Percentiles rank a stretch among this genome's conserved stretches.
These are phyloP conservation scores for Sugiyamaella qingdaonensis DNA, from an alignment of 805 yeast genomes.

Conservation along the genomic window DNA sequence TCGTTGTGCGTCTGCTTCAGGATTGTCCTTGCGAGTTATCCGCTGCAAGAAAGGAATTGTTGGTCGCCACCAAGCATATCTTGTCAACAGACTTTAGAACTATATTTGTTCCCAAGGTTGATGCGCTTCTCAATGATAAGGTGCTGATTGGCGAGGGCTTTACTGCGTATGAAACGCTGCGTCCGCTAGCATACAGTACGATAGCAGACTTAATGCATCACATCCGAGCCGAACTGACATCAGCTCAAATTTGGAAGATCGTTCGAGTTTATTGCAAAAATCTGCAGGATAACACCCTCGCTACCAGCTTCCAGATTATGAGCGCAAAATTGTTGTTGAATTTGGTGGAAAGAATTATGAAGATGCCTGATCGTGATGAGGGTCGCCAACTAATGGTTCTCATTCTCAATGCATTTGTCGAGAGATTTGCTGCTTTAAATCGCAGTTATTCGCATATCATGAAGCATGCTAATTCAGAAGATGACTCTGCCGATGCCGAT, in stretches of 20 bases:
- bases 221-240: slow-evolving; percentile 75
- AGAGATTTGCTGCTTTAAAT: slow-evolving; percentile 72
- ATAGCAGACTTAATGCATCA: slow-evolving; percentile 95
- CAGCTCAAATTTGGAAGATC: slow-evolving; percentile 82
- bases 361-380: slow-evolving; percentile 74
- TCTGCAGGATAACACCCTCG: slow-evolving; percentile 74
- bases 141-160: slow-evolving; percentile 89
- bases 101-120: slow-evolving; percentile 80
- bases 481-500: slow-evolving; percentile 23
- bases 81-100: slow-evolving; percentile 81
- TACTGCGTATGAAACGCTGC: slow-evolving; percentile 81
- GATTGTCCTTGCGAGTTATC: slow-evolving; percentile 95
- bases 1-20: slow-evolving; percentile 77
- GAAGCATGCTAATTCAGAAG: slow-evolving; percentile 35
- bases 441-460: slow-evolving; percentile 63
- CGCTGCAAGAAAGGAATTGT: slow-evolving; percentile 83
- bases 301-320: slow-evolving; percentile 91
- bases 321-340: slow-evolving; percentile 86
- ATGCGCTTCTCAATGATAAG: slow-evolving; percentile 76
- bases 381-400: slow-evolving; percentile 79
- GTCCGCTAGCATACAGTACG: slow-evolving; percentile 91
- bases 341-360: slow-evolving; percentile 81
- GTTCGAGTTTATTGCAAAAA: slow-evolving; percentile 77
- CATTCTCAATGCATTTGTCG: slow-evolving; percentile 83
- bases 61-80: slow-evolving; percentile 95